Evolutionary conservation across 2,329 filamentous ascomycete species (phyloP).

Genomic region (Aspergillus transmontanensis): DNA sequence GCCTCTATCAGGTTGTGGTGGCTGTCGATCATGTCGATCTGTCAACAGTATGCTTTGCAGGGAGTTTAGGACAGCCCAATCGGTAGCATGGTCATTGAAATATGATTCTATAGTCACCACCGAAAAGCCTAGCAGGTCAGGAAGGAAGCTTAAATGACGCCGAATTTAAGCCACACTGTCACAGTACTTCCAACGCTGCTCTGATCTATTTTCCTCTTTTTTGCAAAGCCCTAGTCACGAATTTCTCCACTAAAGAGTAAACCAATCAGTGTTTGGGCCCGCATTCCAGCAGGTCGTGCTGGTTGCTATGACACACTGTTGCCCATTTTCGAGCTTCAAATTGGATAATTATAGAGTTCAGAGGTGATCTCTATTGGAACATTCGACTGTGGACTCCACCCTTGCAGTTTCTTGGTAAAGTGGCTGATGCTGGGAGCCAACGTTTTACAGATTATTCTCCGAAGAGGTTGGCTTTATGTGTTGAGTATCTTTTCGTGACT

Average conservation of each 20-base stretch:
- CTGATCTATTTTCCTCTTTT: background rate
- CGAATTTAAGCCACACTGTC: conserved; percentile 1
- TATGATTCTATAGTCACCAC: background rate
- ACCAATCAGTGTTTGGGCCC: conserved; percentile 9
- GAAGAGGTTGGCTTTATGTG: background rate
- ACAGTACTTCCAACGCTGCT: background rate
- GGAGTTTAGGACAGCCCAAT: background rate
- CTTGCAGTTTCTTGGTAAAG: background rate
- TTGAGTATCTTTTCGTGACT: background rate
- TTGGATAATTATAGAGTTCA: background rate
- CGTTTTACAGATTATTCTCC: conserved; percentile 9
- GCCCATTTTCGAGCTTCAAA: background rate
- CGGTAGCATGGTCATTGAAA: background rate
- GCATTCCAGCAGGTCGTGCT: conserved; percentile 24
- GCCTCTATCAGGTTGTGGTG: conserved; percentile 11
- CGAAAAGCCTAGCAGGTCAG: background rate
- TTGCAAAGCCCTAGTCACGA: background rate
- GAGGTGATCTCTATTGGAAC: background rate
- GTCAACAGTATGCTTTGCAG: background rate
- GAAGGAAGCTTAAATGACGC: background rate
- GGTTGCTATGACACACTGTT: conserved; percentile 20
- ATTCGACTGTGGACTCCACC: background rate
- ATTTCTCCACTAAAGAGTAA: background rate
- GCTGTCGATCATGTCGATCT: conserved; percentile 17
- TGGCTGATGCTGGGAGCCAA: conserved; percentile 2